Percentiles rank a stretch among this genome's conserved stretches.
Evolutionary conservation across 1,284 basidiomycete genomes (phyloP).

Genomic region (Volvariella volvacea): DNA sequence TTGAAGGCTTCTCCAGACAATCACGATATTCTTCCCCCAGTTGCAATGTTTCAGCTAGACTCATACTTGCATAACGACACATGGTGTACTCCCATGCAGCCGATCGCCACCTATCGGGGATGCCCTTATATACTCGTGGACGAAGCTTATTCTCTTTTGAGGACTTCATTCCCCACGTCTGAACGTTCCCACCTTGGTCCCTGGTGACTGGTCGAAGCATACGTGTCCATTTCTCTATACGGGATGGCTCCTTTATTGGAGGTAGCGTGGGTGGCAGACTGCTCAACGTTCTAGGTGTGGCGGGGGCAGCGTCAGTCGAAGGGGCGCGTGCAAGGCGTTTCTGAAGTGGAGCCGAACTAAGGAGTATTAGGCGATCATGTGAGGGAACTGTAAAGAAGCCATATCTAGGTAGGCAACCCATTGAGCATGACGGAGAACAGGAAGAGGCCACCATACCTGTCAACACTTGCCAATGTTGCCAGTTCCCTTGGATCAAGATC

Average conservation of each 20-base stretch:
- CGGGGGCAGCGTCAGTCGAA: constrained; percentile 35
- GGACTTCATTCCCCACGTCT: constrained; percentile 62
- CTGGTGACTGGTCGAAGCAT: constrained; percentile 72
- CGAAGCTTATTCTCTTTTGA: constrained; percentile 62
- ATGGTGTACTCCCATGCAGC: constrained; percentile 88
- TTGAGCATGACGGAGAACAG: background rate
- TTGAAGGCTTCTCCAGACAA: constrained; percentile 71
- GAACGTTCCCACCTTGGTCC: constrained; percentile 74
- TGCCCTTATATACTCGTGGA: constrained; percentile 86
- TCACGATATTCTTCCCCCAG: constrained; percentile 55
- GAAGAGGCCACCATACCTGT: constrained; percentile 52
- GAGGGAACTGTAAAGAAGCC: constrained; percentile 76
- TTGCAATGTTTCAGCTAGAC: constrained; percentile 32
- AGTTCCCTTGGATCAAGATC: constrained; percentile 62
- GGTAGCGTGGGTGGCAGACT: constrained; percentile 40
- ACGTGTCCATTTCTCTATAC: constrained; percentile 83
- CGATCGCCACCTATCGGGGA: constrained; percentile 93
- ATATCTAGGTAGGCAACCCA: constrained; percentile 48
- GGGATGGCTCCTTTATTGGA: constrained; percentile 56
- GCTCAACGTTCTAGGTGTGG: constrained; percentile 30
- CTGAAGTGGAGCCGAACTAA: constrained; percentile 56
- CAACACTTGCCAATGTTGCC: constrained; percentile 62
- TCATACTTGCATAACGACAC: constrained; percentile 39
- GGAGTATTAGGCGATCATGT: constrained; percentile 70
- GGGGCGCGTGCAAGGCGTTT: constrained; percentile 50